Base-by-base conservation (phyloP, 176 grass and related monocot species). In the Stipa capillata region DNA sequence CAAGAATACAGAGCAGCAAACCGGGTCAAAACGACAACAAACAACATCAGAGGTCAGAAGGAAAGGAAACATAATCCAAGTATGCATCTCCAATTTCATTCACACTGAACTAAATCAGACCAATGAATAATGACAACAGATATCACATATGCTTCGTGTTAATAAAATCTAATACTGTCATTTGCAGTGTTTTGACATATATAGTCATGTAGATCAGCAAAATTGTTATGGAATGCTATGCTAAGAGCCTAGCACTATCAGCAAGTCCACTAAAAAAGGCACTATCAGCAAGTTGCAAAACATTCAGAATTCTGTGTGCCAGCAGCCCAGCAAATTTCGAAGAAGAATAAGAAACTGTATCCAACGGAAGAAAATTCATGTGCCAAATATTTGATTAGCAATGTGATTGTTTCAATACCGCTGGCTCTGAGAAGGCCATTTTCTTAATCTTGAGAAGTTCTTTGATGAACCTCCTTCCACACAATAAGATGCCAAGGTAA, bases 391-490 rank as follows among this genome's bases (percentile, higher is more conserved):
- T 78, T 68, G 1, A 57, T 54, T 42, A 33, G 12, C n/a, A 81
- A 69, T 15, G 18, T 18, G 20, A 79, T 37, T 40, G 14, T 62
- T 28, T 60, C 41, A 50, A 53, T 94, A 98, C 96, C 87, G 66
- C 58, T 81, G 96, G 90, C 74, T 98, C 87, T 67, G 92, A 92
- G 75, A 98, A 98, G 82, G 96, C 96, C 83, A 98, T 43, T 85
- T 84, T 98, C 77, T 98, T 98, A 56, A 98, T 98, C 85, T 94
- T 24, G 96, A 85, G 47, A 94, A 98, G 65, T 98, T 89, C 85
- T 98, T 98, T 29, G 96, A 98, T 77, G 96, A 98, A 90, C 96
- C 96, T 70, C 96, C 96, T 94, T 98, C 96, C 31, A 98, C 90
- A 18, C 91, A 91, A 85, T 98, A 98, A 76, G 96, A 98, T 44